Conservation (phyloP, 2,329 filamentous ascomycete species). For the Annulohypoxylon truncatum region DNA sequence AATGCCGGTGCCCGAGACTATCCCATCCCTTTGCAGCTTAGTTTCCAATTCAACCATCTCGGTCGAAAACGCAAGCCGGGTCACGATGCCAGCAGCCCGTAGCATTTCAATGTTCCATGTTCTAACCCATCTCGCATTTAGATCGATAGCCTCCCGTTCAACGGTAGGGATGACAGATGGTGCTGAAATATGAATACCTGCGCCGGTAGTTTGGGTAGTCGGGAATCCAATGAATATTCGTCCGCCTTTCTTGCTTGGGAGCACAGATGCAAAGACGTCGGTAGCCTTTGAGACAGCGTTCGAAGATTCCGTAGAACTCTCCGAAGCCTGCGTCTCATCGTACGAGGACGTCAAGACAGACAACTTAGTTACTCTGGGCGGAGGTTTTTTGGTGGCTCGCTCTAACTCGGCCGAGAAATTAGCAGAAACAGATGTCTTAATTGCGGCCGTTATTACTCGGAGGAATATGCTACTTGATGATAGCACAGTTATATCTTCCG, state of each 20-base stretch:
- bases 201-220: conserved; percentile 95
- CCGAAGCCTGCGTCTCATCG: conserved; percentile 78
- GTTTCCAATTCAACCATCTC: conserved; percentile 83
- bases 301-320: conserved; percentile 61
- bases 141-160: conserved; percentile 94
- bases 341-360: conserved; percentile 92
- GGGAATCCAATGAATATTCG: conserved; percentile 98
- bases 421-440: conserved; percentile 78
- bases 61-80: conserved; percentile 85
- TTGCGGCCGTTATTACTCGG: conserved; percentile 84
- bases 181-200: conserved; percentile 93
- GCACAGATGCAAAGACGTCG: conserved; percentile 89
- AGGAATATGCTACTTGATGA: conserved; percentile 87
- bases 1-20: conserved; percentile 62
- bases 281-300: conserved; percentile 66
- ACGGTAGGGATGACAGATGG: conserved; percentile 97
- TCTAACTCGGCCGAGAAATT: conserved; percentile 87
- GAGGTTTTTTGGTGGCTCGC: conserved; percentile 95
- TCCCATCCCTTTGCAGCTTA: conserved; percentile 64
- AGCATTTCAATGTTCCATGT: conserved; percentile 97
- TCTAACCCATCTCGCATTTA: conserved; percentile 94
- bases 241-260: conserved; percentile 86
- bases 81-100: conserved; percentile 88
- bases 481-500: conserved; percentile 76
- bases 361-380: conserved; percentile 86